These are phyloP conservation scores for Gnomoniopsis smithogilvyi DNA, from an alignment of 2,329 filamentous ascomycete species.

Conservation along the genomic window DNA sequence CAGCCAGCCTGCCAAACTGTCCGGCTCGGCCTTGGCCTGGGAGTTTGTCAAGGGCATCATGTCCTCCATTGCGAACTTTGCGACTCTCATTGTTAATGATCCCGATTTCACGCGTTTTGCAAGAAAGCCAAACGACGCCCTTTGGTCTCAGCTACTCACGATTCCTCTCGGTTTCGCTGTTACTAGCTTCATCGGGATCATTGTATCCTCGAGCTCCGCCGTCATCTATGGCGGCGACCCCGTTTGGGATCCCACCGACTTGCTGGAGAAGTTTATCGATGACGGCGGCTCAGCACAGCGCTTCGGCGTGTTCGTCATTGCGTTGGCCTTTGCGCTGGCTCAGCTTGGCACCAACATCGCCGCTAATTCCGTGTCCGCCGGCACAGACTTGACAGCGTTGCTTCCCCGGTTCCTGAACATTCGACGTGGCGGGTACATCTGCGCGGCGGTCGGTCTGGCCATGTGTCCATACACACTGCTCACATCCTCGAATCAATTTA, in stretches of 20 bases:
- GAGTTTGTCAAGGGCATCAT: slow-evolving; percentile 81
- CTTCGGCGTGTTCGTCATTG: slow-evolving; percentile 74
- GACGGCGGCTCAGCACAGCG: slow-evolving; percentile 66
- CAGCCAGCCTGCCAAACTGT: slow-evolving; percentile 57
- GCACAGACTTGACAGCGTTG: slow-evolving; percentile 78
- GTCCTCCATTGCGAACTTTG: slow-evolving; percentile 87
- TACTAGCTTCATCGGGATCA: slow-evolving; percentile 81
- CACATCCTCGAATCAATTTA: slow-evolving; percentile 74
- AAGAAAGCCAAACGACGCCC: slow-evolving; percentile 67
- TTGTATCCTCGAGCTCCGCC: slow-evolving; percentile 69
- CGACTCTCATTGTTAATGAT: slow-evolving; percentile 78
- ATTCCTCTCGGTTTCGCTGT: slow-evolving; percentile 71
- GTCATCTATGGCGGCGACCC: slow-evolving; percentile 61
- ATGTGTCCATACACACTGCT: slow-evolving; percentile 88
- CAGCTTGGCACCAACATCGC: slow-evolving; percentile 86
- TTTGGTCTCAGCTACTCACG: slow-evolving; percentile 76
- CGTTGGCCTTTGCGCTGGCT: slow-evolving; percentile 68
- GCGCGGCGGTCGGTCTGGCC: slow-evolving; percentile 72
- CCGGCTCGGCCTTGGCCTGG: slow-evolving; percentile 74
- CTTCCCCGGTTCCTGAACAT: slow-evolving; percentile 80
- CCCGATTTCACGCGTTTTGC: slow-evolving; percentile 87
- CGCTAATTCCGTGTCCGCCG: slow-evolving; percentile 80
- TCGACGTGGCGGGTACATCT: slow-evolving; percentile 82
- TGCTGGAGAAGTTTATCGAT: slow-evolving; percentile 65
- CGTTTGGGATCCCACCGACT: slow-evolving; percentile 70